Evolutionary conservation across 1,284 basidiomycete genomes (phyloP), one percentile per base, ranked within the genome.

Genomic region (Paramarasmius palmivorus): DNA sequence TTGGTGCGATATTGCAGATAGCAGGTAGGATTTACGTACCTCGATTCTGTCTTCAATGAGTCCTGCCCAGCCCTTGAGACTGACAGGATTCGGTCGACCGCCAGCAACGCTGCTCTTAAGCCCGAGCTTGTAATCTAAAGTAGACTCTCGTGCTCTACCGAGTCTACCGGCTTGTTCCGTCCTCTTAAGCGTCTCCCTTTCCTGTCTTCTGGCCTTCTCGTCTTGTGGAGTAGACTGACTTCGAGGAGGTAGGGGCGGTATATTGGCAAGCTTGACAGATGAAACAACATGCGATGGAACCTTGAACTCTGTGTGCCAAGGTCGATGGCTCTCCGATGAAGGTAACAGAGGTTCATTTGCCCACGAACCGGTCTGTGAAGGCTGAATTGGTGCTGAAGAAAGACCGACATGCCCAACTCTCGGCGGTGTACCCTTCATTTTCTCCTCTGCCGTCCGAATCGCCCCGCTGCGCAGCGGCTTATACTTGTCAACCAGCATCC

Each of bases 401-500:
- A 36, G 26, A 38, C 22, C 29, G 44, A 14, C 35, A 6, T 22
- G 17, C 20, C 15, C 34, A 22, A 58, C 41, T 32, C 29, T 50
- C 6, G 73, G 75, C 14, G 73, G 76, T 35, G 74, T 71, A 39
- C 74, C 69, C 66, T 82, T 85, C 57, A 93, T 71, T 68, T 88
- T 91, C 67, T 92, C 78, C 54, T 93, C 90, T 8, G 90, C 87
- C 2, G 83, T 78, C 57, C 78, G 72, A 32, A 90, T 78, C n/a
- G 71, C 64, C 6, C 83, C 84, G 10, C 75, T 81, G 12, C 89
- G 79, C 26, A 91, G 70, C 4, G 91, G 90, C 69, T 90, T 92
- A 73, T 93, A 85, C 62, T 91, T 91, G 73, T 93, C 91, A 38
- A 92, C 78, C 3, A 93, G 79, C 92, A 94, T 93, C 22, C 90